These are phyloP conservation scores for Ambrosiella xylebori DNA, from an alignment of 2,329 filamentous ascomycete genomes.

Conservation along the genomic window DNA sequence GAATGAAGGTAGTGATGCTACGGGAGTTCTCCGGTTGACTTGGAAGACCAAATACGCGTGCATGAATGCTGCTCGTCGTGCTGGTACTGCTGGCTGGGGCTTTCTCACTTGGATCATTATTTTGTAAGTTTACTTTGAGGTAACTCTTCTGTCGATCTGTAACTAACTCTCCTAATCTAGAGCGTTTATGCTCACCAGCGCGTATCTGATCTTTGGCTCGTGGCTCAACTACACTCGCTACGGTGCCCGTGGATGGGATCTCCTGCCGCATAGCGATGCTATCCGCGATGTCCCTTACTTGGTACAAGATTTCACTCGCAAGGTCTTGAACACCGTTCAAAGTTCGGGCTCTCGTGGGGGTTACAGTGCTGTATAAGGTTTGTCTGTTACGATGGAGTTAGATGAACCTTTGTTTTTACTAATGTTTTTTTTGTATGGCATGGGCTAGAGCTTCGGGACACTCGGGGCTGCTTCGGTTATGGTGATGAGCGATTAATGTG, in stretches of 20 bases:
- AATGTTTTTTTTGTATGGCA: background rate
- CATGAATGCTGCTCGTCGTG: slow-evolving; percentile 34
- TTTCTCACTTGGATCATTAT: slow-evolving; percentile 97
- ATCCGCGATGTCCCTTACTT: slow-evolving; percentile 87
- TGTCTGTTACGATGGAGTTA: background rate
- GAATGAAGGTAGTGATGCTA: slow-evolving; percentile 33
- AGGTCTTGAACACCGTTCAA: slow-evolving; percentile 68
- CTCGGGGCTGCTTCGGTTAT: too few species aligned
- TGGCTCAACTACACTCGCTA: slow-evolving; percentile 99
- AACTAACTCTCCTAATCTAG: slow-evolving; percentile 29
- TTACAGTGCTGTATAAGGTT: slow-evolving; percentile 70
- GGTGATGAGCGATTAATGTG: background rate
- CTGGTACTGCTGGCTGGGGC: slow-evolving; percentile 51
- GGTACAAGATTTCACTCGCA: slow-evolving; percentile 69
- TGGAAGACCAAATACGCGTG: slow-evolving; percentile 87
- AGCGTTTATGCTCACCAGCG: slow-evolving; percentile 64
- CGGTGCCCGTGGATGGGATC: slow-evolving; percentile 85
- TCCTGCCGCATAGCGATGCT: slow-evolving; percentile 80
- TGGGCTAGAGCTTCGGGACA: too few species aligned
- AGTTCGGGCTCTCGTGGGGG: slow-evolving; percentile 72
- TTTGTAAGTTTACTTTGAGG: slow-evolving; percentile 41
- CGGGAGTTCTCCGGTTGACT: slow-evolving; percentile 52
- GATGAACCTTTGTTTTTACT: background rate
- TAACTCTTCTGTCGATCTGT: background rate
- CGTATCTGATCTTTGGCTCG: slow-evolving; percentile 93